Evolutionary conservation across 1,139 yeast genomes (phyloP), one percentile per base, ranked within the genome.

Genomic region (Casaregolazyma lundiana): DNA sequence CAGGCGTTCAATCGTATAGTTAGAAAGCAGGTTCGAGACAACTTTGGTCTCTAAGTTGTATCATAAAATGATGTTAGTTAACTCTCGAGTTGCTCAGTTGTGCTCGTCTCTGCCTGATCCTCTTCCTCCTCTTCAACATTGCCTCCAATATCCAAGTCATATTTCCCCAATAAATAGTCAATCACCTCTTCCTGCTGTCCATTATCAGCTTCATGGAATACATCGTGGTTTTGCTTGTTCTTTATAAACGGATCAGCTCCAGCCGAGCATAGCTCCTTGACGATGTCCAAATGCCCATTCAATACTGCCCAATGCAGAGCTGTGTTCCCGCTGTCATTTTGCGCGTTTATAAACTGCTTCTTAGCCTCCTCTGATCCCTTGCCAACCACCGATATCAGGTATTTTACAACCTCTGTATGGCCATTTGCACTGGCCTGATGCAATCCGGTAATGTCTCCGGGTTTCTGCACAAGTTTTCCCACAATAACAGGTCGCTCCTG

Each of bases 361-460:
- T 26, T 77, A 73, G 38, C 72, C 73, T 47, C 68, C 24, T 55
- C 56, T 35, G 54, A 51, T 17, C 49, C 48, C 11, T 46, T 48
- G 1, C 68, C 49, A 4, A 83, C 58, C 30, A 80, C 61, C 1
- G 77, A 71, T 38, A 88, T 62, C 39, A 88, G 68, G 60, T 76
- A 84, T 56, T 77, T 66, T 29, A 85, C 77, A 5, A 81, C 78
- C 42, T 80, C 88, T n/a, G 71, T 53, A 62, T 90, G 95, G 0
- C 97, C 97, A 65, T 92, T 92, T 29, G 94, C 98, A 29, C 95
- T 81, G 1, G 97, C 96, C 89, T 87, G 86, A 62, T 92, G 98
- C 44, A 92, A 69, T 9, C 96, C 84, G 0, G 96, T 87, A 49
- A 82, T 79, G 11, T 15, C 32, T 2, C 15, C 11, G 3, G 32